These are phyloP conservation scores for Apiospora malaysiana DNA, from an alignment of 2,329 filamentous ascomycete genomes.

Conservation along the genomic window DNA sequence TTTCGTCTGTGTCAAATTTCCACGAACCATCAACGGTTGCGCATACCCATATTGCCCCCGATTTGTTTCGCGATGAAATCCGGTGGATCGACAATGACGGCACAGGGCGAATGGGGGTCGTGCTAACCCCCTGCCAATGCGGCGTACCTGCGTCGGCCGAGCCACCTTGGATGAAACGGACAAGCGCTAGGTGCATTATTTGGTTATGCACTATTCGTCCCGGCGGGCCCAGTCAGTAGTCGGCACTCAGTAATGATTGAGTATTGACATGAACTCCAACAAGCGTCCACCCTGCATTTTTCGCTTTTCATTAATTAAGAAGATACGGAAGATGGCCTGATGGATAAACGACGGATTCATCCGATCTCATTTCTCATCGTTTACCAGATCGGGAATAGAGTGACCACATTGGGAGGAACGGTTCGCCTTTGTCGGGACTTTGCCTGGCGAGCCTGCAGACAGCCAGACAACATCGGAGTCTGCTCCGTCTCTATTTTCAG, in stretches of 20 bases:
- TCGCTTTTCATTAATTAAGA: background rate
- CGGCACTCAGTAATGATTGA: background rate
- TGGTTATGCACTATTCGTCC: background rate
- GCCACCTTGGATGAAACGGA: constrained; percentile 5
- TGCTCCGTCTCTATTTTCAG: background rate
- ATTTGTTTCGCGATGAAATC: constrained; percentile 1
- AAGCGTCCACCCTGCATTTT: background rate
- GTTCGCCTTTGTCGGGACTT: background rate
- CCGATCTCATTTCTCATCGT: constrained; percentile 5
- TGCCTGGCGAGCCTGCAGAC: background rate
- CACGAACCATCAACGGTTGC: background rate
- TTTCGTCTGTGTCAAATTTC: background rate
- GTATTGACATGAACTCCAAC: background rate
- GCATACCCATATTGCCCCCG: background rate
- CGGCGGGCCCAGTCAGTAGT: background rate
- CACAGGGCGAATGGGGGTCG: background rate
- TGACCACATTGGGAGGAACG: background rate
- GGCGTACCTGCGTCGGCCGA: background rate
- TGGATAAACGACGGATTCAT: background rate
- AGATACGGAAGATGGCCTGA: background rate
- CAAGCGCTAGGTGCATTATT: background rate
- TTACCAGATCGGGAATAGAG: background rate
- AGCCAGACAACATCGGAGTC: background rate
- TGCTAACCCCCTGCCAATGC: background rate
- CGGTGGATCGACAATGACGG: background rate